A percentile compares a stretch with the other conserved stretches of the same genome.
Conservation (phyloP, 2,329 filamentous ascomycete genomes). For the Juglanconis sp. region DNA sequence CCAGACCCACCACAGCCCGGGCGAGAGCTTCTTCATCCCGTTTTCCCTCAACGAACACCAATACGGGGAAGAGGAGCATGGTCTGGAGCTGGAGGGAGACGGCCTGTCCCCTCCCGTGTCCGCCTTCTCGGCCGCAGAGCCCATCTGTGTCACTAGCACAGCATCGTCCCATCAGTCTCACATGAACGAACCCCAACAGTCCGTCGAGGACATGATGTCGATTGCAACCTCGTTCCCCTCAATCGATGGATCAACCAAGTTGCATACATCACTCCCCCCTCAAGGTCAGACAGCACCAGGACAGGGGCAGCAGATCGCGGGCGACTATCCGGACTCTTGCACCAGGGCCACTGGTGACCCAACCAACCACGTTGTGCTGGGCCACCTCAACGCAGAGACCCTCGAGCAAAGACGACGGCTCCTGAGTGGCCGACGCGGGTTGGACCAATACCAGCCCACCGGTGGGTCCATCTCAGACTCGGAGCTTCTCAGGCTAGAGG, state of each 20-base stretch:
- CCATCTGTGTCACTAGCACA: background rate
- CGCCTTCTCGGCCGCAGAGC: background rate
- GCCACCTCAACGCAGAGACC: conserved; percentile 16
- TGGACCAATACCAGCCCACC: conserved; percentile 11
- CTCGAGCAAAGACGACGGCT: conserved; percentile 19
- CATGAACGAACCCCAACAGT: background rate
- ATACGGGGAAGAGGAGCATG: background rate
- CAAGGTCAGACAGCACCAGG: background rate
- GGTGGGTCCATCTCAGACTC: conserved; percentile 29
- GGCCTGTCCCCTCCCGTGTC: conserved; percentile 9
- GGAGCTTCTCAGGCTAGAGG: conserved; percentile 31
- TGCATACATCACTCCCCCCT: background rate
- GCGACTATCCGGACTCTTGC: background rate
- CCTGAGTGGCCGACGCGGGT: conserved; percentile 16
- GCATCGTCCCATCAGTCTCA: conserved; percentile 4
- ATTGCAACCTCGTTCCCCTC: conserved; percentile 6
- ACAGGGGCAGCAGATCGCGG: background rate
- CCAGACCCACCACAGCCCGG: background rate
- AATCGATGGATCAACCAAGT: conserved; percentile 2
- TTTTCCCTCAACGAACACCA: background rate
- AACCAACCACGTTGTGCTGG: conserved; percentile 16
- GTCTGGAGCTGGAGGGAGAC: background rate
- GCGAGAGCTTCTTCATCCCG: conserved; percentile 11
- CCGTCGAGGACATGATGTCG: conserved; percentile 3
- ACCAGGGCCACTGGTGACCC: background rate